phyloP scores from a whole-genome alignment of 2,329 filamentous ascomycete species.

The Botryotinia globosa region DNA sequence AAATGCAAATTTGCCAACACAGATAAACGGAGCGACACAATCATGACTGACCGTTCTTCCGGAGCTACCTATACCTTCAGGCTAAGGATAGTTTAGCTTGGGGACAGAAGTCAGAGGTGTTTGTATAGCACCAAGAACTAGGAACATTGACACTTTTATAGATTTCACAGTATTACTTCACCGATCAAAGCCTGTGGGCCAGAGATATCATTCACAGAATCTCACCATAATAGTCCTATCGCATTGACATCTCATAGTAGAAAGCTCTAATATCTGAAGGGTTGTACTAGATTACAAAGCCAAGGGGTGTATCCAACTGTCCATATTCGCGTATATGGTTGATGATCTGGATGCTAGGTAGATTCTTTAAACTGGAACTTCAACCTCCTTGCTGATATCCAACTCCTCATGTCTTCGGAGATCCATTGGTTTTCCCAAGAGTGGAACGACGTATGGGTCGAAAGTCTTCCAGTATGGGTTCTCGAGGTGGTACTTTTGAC shows the following conservation, averaged over 20 bases:
- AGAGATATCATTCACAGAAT: background rate
- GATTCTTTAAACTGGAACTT: conserved; percentile 37
- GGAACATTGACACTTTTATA: background rate
- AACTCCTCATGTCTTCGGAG: conserved; percentile 65
- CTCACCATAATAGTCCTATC: background rate
- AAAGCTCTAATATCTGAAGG: background rate
- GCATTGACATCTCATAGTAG: background rate
- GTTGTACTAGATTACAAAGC: background rate
- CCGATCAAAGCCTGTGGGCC: background rate
- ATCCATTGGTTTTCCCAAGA: conserved; percentile 68
- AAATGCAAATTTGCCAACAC: background rate
- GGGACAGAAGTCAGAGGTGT: background rate
- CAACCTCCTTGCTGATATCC: conserved; percentile 52
- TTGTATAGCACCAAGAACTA: background rate
- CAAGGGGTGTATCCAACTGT: background rate
- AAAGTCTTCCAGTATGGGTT: conserved; percentile 56
- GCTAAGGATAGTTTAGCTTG: background rate
- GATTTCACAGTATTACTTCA: background rate
- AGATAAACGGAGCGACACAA: background rate
- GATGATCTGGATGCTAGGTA: background rate
- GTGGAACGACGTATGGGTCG: conserved; percentile 67
- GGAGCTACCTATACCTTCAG: background rate
- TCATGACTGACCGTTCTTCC: background rate
- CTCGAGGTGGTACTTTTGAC: conserved; percentile 61
- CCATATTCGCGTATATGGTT: background rate